A percentile compares a stretch with the other conserved stretches of the same genome.
Conservation (phyloP, 352 stramenopile genomes). For the Pythium phragmiticola region DNA sequence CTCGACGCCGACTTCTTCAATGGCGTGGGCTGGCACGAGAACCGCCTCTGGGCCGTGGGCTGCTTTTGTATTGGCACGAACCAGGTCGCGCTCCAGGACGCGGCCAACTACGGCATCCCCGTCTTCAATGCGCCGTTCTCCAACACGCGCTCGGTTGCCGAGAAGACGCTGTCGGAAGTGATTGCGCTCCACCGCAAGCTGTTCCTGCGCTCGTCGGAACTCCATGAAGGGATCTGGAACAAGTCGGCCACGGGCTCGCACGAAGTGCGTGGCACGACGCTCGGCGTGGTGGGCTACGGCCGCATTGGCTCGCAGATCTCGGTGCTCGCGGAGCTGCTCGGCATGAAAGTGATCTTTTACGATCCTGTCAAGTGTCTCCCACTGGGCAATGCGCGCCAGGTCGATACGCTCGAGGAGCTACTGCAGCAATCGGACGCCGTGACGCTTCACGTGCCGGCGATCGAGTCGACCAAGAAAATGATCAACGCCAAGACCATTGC, state of each 20-base stretch:
- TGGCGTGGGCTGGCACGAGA: conserved; percentile 74
- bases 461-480: conserved; percentile 90
- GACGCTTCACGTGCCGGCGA: conserved; percentile 95
- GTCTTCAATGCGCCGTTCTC: conserved; percentile 86
- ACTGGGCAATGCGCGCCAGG: conserved; percentile 74
- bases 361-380: conserved; percentile 88
- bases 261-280: conserved; percentile 79
- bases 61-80: conserved; percentile 88
- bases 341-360: conserved; percentile 95
- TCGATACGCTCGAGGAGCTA: conserved; percentile 84
- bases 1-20: conserved; percentile 76
- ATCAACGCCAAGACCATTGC: conserved; percentile 88
- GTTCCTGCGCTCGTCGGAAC: conserved; percentile 72
- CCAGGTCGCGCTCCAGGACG: conserved; percentile 65
- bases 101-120: conserved; percentile 63
- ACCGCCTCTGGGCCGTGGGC: conserved; percentile 74
- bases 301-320: conserved; percentile 84
- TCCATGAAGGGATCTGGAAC: conserved; percentile 76
- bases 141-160: conserved; percentile 81
- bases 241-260: conserved; percentile 77
- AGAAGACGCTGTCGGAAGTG: conserved; percentile 83
- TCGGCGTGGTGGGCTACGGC: conserved; percentile 80
- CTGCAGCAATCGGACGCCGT: conserved; percentile 90
- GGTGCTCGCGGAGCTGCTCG: conserved; percentile 80
- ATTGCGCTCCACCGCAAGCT: conserved; percentile 84